Evolutionary conservation across 495 filamentous ascomycete species (phyloP).

Genomic region (Glutinoglossum americanum): DNA sequence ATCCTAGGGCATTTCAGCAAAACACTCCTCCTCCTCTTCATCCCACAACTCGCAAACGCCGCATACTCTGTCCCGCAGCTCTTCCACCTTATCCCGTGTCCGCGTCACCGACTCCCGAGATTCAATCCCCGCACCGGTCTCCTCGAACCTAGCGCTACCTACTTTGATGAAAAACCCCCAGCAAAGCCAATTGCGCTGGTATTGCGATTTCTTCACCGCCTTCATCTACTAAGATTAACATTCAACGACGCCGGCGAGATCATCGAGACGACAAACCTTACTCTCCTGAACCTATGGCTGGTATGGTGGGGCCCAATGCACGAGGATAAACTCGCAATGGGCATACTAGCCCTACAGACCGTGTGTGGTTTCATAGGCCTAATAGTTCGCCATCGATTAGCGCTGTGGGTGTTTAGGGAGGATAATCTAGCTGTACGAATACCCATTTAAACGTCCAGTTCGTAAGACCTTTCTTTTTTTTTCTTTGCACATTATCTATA

Average conservation of each 20-base stretch:
- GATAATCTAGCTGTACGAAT: conserved; percentile 34
- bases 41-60: conserved; percentile 95
- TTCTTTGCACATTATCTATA: neutral
- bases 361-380: conserved; percentile 57
- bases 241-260: conserved; percentile 46
- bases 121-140: conserved; percentile 71
- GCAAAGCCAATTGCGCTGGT: conserved; percentile 37
- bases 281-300: conserved; percentile 84
- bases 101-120: conserved; percentile 70
- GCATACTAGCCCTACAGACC: conserved; percentile 53
- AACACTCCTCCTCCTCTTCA: conserved; percentile 71
- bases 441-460: neutral
- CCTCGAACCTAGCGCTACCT: conserved; percentile 62
- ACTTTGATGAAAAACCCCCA: conserved; percentile 45
- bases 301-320: conserved; percentile 86
- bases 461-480: neutral
- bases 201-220: conserved; percentile 38
- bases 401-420: conserved; percentile 60
- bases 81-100: conserved; percentile 74
- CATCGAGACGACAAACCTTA: conserved; percentile 71
- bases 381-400: conserved; percentile 65
- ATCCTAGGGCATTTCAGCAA: conserved; percentile 97
- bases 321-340: conserved; percentile 61
- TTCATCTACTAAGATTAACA: conserved; percentile 43
- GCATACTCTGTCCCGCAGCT: conserved; percentile 81